These are phyloP conservation scores for Myrmaecium sp. DNA, from an alignment of 2,329 filamentous ascomycete species.

Conservation along the genomic window DNA sequence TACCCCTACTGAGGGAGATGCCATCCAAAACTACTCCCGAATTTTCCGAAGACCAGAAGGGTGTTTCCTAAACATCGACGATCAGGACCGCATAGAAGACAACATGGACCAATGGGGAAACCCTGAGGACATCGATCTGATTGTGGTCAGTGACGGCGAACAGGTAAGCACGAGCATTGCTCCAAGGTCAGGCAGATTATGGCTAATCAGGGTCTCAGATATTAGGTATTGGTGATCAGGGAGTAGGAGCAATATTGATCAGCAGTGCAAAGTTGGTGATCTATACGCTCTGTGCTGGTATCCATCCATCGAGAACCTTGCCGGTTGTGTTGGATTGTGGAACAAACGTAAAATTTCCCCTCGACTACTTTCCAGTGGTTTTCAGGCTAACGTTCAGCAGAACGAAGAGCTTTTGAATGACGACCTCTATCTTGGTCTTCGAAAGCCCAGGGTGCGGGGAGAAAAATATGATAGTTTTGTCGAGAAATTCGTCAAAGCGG, in stretches of 20 bases:
- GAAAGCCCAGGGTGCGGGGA: slow-evolving; percentile 48
- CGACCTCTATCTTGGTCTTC: slow-evolving; percentile 62
- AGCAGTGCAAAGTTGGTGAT: slow-evolving; percentile 69
- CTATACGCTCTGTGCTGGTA: slow-evolving; percentile 71
- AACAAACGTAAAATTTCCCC: slow-evolving; percentile 45
- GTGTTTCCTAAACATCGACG: slow-evolving; percentile 60
- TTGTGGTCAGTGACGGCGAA: slow-evolving; percentile 62
- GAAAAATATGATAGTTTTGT: slow-evolving; percentile 62
- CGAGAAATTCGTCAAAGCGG: slow-evolving; percentile 52
- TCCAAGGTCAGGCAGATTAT: no score
- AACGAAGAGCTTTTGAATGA: slow-evolving; percentile 60
- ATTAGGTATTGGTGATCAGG: slow-evolving; percentile 77
- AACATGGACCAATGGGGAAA: slow-evolving; percentile 51
- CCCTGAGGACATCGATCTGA: slow-evolving; percentile 67
- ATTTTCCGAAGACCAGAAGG: slow-evolving; percentile 66
- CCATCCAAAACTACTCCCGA: slow-evolving; percentile 68
- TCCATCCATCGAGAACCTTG: slow-evolving; percentile 62
- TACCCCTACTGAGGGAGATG: slow-evolving; percentile 77
- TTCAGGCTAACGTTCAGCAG: slow-evolving; percentile 12
- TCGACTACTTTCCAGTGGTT: neutral
- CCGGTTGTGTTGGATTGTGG: slow-evolving; percentile 76
- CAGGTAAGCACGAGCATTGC: slow-evolving; percentile 16
- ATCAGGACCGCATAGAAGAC: slow-evolving; percentile 47
- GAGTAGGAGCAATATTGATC: slow-evolving; percentile 70
- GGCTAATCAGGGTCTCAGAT: slow-evolving; percentile 43